phyloP scores from a whole-genome alignment of 257 asterid genomes.

The Mentha longifolia region DNA sequence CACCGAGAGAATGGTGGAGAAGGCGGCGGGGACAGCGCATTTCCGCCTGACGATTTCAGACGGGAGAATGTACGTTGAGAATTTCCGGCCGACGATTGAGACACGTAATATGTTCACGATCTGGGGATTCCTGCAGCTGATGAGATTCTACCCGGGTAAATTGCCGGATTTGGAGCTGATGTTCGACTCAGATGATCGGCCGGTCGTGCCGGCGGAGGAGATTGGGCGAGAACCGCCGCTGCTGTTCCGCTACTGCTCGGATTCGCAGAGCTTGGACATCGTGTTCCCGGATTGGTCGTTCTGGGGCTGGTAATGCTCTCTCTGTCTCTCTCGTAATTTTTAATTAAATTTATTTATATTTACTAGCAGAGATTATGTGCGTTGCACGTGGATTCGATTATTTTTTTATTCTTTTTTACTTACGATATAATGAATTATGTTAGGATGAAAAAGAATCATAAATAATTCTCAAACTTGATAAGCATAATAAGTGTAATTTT shows the following conservation, averaged over 20 bases:
- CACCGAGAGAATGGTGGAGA: slow-evolving; percentile 48
- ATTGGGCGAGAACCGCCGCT: slow-evolving; percentile 52
- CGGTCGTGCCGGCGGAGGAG: slow-evolving; percentile 46
- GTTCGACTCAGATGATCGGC: slow-evolving; percentile 62
- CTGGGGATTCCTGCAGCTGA: slow-evolving; percentile 67
- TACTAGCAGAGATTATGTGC: too few species aligned
- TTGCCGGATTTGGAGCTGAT: slow-evolving; percentile 71
- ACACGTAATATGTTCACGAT: slow-evolving; percentile 60
- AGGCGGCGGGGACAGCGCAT: slow-evolving; percentile 54
- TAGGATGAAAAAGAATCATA: too few species aligned
- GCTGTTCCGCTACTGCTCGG: slow-evolving; percentile 79
- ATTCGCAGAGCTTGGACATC: slow-evolving; percentile 72
- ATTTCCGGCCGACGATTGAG: slow-evolving; percentile 52
- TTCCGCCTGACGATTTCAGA: slow-evolving; percentile 51
- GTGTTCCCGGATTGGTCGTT: slow-evolving; percentile 93
- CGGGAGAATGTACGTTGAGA: slow-evolving; percentile 64
- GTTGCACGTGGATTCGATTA: too few species aligned
- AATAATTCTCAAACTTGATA: too few species aligned
- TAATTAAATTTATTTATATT: too few species aligned
- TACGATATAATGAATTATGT: too few species aligned
- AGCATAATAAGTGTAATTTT: too few species aligned
- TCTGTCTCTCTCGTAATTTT: background rate
- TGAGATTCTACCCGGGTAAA: slow-evolving; percentile 48
- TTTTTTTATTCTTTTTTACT: too few species aligned
- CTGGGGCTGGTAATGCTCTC: slow-evolving; percentile 83